Evolutionary conservation across 108 stramenopile species (phyloP), one percentile per base, ranked within the genome.

Genomic region (Aurantiochytrium sp.): DNA sequence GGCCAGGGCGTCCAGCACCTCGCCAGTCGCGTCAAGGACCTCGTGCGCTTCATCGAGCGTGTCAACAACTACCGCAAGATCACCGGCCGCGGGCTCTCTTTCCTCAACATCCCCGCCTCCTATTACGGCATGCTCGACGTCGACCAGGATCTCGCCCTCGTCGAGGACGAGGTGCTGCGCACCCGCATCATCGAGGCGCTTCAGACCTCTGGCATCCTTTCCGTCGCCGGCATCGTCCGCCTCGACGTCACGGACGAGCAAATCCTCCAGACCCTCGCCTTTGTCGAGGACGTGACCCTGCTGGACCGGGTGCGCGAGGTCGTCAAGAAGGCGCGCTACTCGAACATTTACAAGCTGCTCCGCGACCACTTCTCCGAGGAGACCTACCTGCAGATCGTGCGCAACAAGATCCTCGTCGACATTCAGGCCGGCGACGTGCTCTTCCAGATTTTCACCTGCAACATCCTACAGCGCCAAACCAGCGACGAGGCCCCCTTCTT

Each of bases 1-100:
- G 96, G 96, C 50, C 95, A 97, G 86, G 96, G 96, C 31, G 90
- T 96, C 22, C 96, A 96, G 88, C 96, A 97, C 88, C 85, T 97
- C 68, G 96, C 96, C 39, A 94, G 93, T 42, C 89, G 96, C 59
- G 95, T 97, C 3, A 93, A 91, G 24, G 91, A 96, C 87, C 92
- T 97, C 54, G 88, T 94, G 4, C 89, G 89, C 17, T 95, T 97
- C 89, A 95, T 96, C 24, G 94, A 95, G 73, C 89, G 90, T 42
- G 95, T 93, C 12, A 97, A 97, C 87, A 92, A 95, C 54, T 36
- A 41, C 36, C 81, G 41, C 39, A 39, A 45, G 24, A 59, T 55
- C 21, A 85, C 41, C 55, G 52, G 41, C n/a, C 45, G 92, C 90
- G 95, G 96, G 3, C 95, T 97, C 87, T 94, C 94, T 0, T 97